Base-by-base conservation (phyloP, 345 rosid species). In the Pelargonium nanum region DNA sequence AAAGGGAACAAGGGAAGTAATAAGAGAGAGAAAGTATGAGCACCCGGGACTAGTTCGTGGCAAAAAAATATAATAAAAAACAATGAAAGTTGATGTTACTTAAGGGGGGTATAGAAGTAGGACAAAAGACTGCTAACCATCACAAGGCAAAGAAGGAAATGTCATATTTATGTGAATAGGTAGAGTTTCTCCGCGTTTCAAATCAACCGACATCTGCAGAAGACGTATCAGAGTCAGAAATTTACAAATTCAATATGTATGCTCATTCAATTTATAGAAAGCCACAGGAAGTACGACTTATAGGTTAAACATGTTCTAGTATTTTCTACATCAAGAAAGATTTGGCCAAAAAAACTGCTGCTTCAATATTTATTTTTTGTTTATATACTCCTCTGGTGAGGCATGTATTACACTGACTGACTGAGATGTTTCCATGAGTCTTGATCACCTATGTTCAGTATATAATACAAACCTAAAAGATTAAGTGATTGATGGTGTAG, bases 161-260 rank as follows among this genome's bases (percentile, higher is more conserved):
- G 97, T 89, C 82, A 94, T 75, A 68, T 88, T 87, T 70, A 93
- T 81, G 78, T 89, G 89, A 72, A 87, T 81, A 20, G 95, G 96
- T 67, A 90, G 97, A 23, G 86, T 88, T 77, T 90, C 92, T 48
- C 96, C 99, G 22, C 97, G 95, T 77, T 83, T 90, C 81, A 94
- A 76, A 77, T 94, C 99, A 30, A 94, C 99, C 45, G 96, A 88
- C 99, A 90, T 90, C 99, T 90, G 84, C 48, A 26, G 53, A 68
- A 61, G 30, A 60, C 19, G 40, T 20, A 34, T 44, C 58, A 45
- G 22, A 26, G 32, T 23, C 53, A 22, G 21, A 64, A 53, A 17
- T n/a, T 1, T 45, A 22, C 19, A 64, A 53, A 17, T n/a, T 1
- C 22, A 50, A 51, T 4, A 61, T 50, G 32, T 44, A 25, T 59